Conservation (phyloP, 176 grass and related monocot species). For the Cenchrus fungigraminus region DNA sequence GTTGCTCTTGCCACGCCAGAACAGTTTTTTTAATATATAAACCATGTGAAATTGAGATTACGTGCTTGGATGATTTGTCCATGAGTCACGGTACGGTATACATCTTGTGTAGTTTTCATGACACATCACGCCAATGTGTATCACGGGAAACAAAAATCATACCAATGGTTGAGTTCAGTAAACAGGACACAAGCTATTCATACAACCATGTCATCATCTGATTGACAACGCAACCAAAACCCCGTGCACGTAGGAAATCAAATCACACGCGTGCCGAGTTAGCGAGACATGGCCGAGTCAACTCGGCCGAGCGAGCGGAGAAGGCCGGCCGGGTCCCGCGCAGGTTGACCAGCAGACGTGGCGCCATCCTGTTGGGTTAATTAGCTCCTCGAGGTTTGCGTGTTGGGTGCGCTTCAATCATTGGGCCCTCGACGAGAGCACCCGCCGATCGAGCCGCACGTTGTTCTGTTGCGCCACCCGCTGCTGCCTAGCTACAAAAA, state of each 20-base stretch:
- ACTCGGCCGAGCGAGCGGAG: neutral
- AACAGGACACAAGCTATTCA: neutral
- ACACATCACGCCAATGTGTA: neutral
- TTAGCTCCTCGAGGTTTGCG: neutral
- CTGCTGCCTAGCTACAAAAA: too few relatives aligned
- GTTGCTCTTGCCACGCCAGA: neutral
- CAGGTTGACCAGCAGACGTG: constrained; percentile 21
- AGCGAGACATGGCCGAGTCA: neutral
- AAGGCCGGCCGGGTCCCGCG: neutral
- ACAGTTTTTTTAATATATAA: too few relatives aligned
- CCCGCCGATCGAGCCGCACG: neutral
- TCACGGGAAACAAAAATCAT: neutral
- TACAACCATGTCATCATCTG: neutral
- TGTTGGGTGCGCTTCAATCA: constrained; percentile 25
- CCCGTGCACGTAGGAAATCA: neutral
- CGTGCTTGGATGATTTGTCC: neutral
- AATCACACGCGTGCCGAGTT: neutral
- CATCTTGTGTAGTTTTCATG: neutral
- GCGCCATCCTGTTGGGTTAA: neutral
- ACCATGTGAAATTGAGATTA: neutral
- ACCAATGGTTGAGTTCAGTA: neutral
- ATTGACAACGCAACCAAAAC: neutral
- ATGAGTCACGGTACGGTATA: neutral
- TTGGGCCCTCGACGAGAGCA: constrained; percentile 3
- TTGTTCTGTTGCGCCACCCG: neutral